Evolutionary conservation across 2,329 filamentous ascomycete genomes (phyloP), one percentile per base, ranked within the genome.

Genomic region (Bipolaris cookei): DNA sequence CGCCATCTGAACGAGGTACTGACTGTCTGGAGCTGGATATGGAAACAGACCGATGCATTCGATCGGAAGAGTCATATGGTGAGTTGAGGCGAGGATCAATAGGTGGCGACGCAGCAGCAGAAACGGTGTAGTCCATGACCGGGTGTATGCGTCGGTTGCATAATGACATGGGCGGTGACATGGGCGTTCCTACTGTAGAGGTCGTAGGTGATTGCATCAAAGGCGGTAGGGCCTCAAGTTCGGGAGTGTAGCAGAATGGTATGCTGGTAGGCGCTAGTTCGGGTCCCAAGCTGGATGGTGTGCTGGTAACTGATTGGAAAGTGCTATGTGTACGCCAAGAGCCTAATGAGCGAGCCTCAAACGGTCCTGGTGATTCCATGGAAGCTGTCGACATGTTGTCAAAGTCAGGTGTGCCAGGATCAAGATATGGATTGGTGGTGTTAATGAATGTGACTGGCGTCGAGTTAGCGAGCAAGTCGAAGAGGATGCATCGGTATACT

Each of bases 361-460:
- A 72, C 6, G 69, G 66, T 14, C 61, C 58, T 8, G 73, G 72
- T 3, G 73, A 76, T 34, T 74, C 72, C 51, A 66, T 67, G 11
- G 73, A 75, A 13, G 64, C 53, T n/a, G 58, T 51, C 20, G 73
- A 76, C 58, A 75, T 66, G 35, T 53, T 63, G 45, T 76, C 73
- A 42, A 68, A 68, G 28, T 76, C 73, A 37, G 75, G 73, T 43
- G 73, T 75, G 34, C 67, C 66, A 3, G 73, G 73, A 39, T 86
- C 84, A 23, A 84, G 81, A 68, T 85, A 87, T 2, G 86, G 86
- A 66, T 88, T 86, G 37, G 81, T 83, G 55, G 85, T 85, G 66
- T 88, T 82, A 65, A 86, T 80, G 65, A 88, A 88, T 6, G 83
- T 85, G 39, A 88, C 84, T 84, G 14, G 35, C 14, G 28, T 46